Conservation (phyloP, 176 grass and related monocot species). For the Chloris gayana region DNA sequence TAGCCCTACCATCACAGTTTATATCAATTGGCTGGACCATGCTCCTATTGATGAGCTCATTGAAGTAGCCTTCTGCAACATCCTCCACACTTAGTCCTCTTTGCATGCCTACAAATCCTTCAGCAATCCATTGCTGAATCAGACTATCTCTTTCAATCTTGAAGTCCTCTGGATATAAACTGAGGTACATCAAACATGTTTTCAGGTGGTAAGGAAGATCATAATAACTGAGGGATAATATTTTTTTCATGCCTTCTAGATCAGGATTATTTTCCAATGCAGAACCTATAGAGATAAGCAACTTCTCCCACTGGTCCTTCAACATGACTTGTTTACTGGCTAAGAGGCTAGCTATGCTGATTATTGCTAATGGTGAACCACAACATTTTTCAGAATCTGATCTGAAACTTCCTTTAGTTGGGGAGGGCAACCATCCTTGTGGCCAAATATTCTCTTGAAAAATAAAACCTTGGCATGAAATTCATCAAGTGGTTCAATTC, state of each 20-base stretch:
- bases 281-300: conserved; percentile 31
- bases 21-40: conserved; percentile 41
- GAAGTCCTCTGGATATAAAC: conserved; percentile 37
- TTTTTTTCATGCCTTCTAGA: conserved; percentile 32
- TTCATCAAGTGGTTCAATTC: conserved; percentile 32
- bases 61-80: conserved; percentile 34
- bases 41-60: conserved; percentile 37
- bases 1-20: conserved; percentile 31
- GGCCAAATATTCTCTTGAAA: conserved; percentile 36
- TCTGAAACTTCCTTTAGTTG: conserved; percentile 29
- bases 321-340: conserved; percentile 35
- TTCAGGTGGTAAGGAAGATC: conserved; percentile 34
- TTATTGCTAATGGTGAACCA: conserved; percentile 30
- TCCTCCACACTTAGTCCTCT: conserved; percentile 7
- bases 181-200: conserved; percentile 27
- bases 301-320: conserved; percentile 36
- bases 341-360: conserved; percentile 34
- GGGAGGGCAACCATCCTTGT: conserved; percentile 27
- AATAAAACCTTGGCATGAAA: conserved; percentile 28
- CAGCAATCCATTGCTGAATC: conserved; percentile 31
- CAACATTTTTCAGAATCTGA: conserved; percentile 33
- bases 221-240: conserved; percentile 35
- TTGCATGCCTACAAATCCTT: conserved; percentile 33
- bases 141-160: conserved; percentile 39
- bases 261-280: conserved; percentile 37